Percentiles rank a stretch among this genome's conserved stretches.
Evolutionary conservation across 805 yeast genomes (phyloP).

Genomic region (Lipomyces spencermartinsiae): DNA sequence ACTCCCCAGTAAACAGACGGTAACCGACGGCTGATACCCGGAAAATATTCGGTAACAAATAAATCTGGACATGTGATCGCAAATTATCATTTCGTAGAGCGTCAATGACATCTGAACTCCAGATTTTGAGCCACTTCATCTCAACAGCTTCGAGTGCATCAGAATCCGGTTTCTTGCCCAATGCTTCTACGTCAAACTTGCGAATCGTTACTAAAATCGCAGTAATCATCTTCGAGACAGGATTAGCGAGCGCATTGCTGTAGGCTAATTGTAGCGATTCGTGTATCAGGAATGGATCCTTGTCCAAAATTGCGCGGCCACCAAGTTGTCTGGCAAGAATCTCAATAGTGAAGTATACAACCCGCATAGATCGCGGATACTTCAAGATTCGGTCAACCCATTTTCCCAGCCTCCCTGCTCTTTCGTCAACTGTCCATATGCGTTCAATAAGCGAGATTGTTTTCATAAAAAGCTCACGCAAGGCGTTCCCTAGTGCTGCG

Average conservation of each 20-base stretch:
- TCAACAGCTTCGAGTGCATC: conserved; percentile 21
- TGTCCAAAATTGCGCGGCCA: conserved; percentile 50
- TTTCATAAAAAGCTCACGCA: conserved; percentile 65
- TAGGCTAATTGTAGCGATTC: conserved; percentile 58
- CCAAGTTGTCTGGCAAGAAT: conserved; percentile 58
- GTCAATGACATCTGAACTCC: conserved; percentile 54
- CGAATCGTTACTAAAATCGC: conserved; percentile 27
- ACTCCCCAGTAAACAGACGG: conserved; percentile 48
- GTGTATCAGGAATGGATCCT: conserved; percentile 55
- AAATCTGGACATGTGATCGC: conserved; percentile 59
- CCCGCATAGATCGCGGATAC: conserved; percentile 61
- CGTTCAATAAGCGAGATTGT: conserved; percentile 52
- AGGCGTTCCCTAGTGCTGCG: conserved; percentile 71
- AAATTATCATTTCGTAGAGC: conserved; percentile 47
- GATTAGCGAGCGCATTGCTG: conserved; percentile 68
- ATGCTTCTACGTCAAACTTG: conserved; percentile 11
- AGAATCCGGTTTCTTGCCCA: conserved; percentile 8
- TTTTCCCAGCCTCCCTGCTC: conserved; percentile 26
- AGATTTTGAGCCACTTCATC: conserved; percentile 56
- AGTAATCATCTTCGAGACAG: conserved; percentile 46
- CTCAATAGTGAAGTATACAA: conserved; percentile 66
- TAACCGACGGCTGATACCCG: conserved; percentile 56
- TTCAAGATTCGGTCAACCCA: conserved; percentile 58
- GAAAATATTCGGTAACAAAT: conserved; percentile 70
- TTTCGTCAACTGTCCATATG: conserved; percentile 36